Evolutionary conservation across 2,329 filamentous ascomycete species (phyloP).

Genomic region (Pezicula radicicola): DNA sequence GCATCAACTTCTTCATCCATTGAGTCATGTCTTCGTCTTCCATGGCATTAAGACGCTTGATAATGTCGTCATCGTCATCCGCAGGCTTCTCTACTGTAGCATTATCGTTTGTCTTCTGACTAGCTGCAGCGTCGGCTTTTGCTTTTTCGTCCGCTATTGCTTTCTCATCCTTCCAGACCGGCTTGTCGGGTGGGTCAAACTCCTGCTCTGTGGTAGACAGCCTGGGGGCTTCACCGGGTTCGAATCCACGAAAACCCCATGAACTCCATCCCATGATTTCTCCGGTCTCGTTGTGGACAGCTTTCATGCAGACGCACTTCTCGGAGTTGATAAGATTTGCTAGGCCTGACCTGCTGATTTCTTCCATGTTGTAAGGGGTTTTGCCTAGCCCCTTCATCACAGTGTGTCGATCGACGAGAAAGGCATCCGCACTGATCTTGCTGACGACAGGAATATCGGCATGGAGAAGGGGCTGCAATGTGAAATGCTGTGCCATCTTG

Average conservation of each 20-base stretch:
- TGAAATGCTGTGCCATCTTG: no score
- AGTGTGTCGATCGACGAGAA: slow-evolving; percentile 29
- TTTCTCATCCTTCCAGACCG: no score
- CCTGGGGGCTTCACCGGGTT: slow-evolving; percentile 11
- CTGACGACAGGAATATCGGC: slow-evolving; percentile 30
- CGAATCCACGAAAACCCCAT: slow-evolving; percentile 30
- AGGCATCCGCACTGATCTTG: slow-evolving; percentile 28
- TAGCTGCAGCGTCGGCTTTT: background rate
- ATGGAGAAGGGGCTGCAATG: no score
- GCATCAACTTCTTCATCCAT: slow-evolving; percentile 24
- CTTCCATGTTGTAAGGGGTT: slow-evolving; percentile 24
- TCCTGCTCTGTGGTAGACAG: background rate
- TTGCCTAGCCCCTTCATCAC: slow-evolving; percentile 31
- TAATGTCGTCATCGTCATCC: slow-evolving; percentile 1
- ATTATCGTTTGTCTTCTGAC: no score
- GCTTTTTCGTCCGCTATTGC: background rate
- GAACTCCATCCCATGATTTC: slow-evolving; percentile 30
- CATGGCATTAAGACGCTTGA: slow-evolving; percentile 27
- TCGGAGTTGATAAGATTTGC: slow-evolving; percentile 18
- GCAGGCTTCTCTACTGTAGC: background rate
- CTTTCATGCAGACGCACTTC: slow-evolving; percentile 30
- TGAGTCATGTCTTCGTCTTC: slow-evolving; percentile 29
- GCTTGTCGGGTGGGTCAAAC: no score
- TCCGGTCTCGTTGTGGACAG: slow-evolving; percentile 26
- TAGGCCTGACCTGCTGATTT: slow-evolving; percentile 17